These are phyloP conservation scores for Pichia rugopelliculosa DNA, from an alignment of 805 yeast species.

Conservation along the genomic window DNA sequence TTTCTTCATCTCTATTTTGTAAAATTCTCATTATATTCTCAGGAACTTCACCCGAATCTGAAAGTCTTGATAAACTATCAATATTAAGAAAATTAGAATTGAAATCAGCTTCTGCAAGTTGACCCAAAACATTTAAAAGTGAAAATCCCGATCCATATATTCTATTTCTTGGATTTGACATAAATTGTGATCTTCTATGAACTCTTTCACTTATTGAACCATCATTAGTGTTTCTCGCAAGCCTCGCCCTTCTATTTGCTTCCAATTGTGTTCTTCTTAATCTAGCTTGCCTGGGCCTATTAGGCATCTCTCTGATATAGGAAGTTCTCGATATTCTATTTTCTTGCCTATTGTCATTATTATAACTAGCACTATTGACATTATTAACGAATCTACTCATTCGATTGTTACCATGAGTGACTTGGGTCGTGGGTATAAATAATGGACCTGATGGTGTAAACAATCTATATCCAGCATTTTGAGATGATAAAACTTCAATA, in stretches of 20 bases:
- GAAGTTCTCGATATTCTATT: not conserved
- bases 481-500: slow-evolving; percentile 6
- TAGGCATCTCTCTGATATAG: not conserved
- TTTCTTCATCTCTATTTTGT: slow-evolving; percentile 21
- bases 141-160: not conserved
- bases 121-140: not conserved
- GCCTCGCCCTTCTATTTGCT: slow-evolving; percentile 4
- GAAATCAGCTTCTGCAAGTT: not conserved
- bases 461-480: slow-evolving; percentile 1
- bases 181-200: not conserved
- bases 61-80: not conserved
- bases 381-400: not conserved
- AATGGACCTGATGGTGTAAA: slow-evolving; percentile 7
- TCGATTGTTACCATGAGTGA: slow-evolving; percentile 1
- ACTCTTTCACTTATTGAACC: not conserved
- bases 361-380: not conserved
- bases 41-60: slow-evolving; percentile 20
- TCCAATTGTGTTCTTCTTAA: slow-evolving; percentile 1
- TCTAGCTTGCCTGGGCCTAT: not conserved
- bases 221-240: not conserved
- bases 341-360: not conserved
- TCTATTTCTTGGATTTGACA: too few species aligned
- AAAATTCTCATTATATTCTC: slow-evolving; percentile 25
- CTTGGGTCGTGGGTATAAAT: slow-evolving; percentile 4
- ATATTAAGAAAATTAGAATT: not conserved